Percentiles rank a stretch among this genome's conserved stretches.
These are phyloP conservation scores for Collybiopsis confluens DNA, from an alignment of 768 basidiomycete genomes.

Conservation along the genomic window DNA sequence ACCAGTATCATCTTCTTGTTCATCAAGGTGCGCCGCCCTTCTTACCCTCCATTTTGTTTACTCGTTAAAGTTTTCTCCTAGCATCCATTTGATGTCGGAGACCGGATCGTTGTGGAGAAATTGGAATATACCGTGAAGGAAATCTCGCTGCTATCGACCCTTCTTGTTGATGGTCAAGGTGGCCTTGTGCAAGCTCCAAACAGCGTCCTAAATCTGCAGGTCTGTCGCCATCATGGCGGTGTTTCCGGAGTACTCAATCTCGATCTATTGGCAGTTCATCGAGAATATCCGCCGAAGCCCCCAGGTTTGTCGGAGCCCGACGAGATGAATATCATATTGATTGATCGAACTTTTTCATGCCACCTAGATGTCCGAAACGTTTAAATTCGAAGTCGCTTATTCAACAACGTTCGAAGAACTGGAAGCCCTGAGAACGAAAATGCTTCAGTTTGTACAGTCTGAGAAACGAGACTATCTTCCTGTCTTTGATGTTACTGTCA, in stretches of 20 bases:
- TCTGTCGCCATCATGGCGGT: constrained; percentile 24
- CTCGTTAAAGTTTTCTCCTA: too few species aligned
- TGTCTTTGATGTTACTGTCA: constrained; percentile 66
- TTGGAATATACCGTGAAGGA: constrained; percentile 78
- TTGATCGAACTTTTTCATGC: constrained; percentile 9
- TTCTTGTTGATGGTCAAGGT: constrained; percentile 60
- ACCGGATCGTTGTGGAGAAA: constrained; percentile 54
- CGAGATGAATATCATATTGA: background rate
- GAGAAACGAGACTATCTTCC: constrained; percentile 76
- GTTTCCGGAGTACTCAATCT: background rate
- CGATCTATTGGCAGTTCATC: constrained; percentile 45
- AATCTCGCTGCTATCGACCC: constrained; percentile 77
- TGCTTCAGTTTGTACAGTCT: constrained; percentile 71
- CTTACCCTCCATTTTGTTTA: too few species aligned
- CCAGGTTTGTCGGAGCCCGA: constrained; percentile 34
- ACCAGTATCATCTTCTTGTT: constrained; percentile 90
- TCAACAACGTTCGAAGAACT: constrained; percentile 78
- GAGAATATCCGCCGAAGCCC: constrained; percentile 70
- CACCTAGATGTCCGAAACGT: constrained; percentile 68
- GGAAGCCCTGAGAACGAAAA: constrained; percentile 67
- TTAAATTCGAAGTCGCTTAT: constrained; percentile 78
- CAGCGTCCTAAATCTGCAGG: constrained; percentile 50
- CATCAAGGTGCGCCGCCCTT: constrained; percentile 40
- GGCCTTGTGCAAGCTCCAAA: constrained; percentile 72
- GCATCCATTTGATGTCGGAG: constrained; percentile 80